Percentiles rank a stretch among this genome's conserved stretches.
phyloP scores from a whole-genome alignment of 2,329 filamentous ascomycete species.

The Fusarium pseudocircinatum region DNA sequence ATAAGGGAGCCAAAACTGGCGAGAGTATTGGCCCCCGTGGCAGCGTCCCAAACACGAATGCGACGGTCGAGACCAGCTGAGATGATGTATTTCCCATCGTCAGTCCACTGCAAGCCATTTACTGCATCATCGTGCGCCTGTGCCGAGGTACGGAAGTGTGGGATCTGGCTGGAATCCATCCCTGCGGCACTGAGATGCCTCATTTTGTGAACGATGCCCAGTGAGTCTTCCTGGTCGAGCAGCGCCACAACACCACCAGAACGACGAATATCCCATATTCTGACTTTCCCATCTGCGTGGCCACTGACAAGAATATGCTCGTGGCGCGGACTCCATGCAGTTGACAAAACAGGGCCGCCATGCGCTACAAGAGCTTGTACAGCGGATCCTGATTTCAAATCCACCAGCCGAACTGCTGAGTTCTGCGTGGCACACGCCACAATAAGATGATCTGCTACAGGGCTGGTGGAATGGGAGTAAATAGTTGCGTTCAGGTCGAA shows the following conservation, averaged over 20 bases:
- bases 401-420: constrained; percentile 83
- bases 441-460: constrained; percentile 76
- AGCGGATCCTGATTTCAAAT: constrained; percentile 80
- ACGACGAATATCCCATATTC: constrained; percentile 88
- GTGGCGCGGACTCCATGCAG: constrained; percentile 83
- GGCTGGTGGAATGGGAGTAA: constrained; percentile 82
- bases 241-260: constrained; percentile 79
- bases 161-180: constrained; percentile 43
- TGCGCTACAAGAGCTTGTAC: constrained; percentile 78
- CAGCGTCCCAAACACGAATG: constrained; percentile 87
- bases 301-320: constrained; percentile 85
- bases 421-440: constrained; percentile 91
- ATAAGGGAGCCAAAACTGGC: constrained; percentile 87
- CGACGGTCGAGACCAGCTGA: constrained; percentile 85
- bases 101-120: constrained; percentile 86
- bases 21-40: constrained; percentile 84
- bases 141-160: constrained; percentile 59
- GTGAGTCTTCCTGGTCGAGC: constrained; percentile 84
- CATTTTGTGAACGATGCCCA: constrained; percentile 67
- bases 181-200: constrained; percentile 47
- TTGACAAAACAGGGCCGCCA: constrained; percentile 71
- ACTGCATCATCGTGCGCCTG: constrained; percentile 83
- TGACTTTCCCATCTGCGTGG: constrained; percentile 83
- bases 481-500: constrained; percentile 76
- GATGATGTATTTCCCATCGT: constrained; percentile 79